Evolutionary conservation across 148 eudicot genomes (phyloP), one percentile per base, ranked within the genome.

Genomic region (Tetragonia tetragonoides): DNA sequence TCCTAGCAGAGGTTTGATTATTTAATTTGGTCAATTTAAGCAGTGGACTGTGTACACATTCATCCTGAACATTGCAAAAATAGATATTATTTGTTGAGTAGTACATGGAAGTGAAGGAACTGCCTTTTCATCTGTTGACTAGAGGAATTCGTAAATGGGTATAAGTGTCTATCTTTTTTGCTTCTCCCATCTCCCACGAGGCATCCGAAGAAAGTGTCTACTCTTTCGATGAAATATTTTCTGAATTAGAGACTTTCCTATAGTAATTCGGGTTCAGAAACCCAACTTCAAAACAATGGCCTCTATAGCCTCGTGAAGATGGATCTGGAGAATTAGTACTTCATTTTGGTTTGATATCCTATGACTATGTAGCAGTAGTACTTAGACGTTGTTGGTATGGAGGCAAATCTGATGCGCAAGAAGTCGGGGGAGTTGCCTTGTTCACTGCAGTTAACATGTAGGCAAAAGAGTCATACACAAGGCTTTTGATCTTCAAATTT

Each of bases 1-100:
- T 89, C 66, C 82, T 95, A 82, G 94, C 90, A 14, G 97, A 95
- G 99, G 99, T 95, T 77, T 76, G 80, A 16, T 18, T 68, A 67
- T 66, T 57, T 39, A 62, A 78, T 70, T 70, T 70, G 47, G 62
- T 69, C 67, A 28, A 47, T 51, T 47, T 69, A 75, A 15, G 54
- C 39, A 10, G 20, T n/a, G 39, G 28, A 28, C 34, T 28, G 34
- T 28, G 34, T 28, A 61, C 41, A 42, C 21, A 2, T 41, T 59
- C 67, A 40, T 39, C 47, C 46, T 61, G 4, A 20, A 12, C 11
- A 9, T 61, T 23, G 14, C 6, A 12, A 24, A 24, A 51, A 51
- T 41, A 28, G 10, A 49, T 54, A 10, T 54, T 49, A 23, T 4
- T 71, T 41, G 24, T 51, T 28, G 39, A 44, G 44, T 53, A 24